Percentiles rank a stretch among this genome's conserved stretches.
Evolutionary conservation across 2,329 filamentous ascomycete genomes (phyloP).

Genomic region (Cytospora schulzeri): DNA sequence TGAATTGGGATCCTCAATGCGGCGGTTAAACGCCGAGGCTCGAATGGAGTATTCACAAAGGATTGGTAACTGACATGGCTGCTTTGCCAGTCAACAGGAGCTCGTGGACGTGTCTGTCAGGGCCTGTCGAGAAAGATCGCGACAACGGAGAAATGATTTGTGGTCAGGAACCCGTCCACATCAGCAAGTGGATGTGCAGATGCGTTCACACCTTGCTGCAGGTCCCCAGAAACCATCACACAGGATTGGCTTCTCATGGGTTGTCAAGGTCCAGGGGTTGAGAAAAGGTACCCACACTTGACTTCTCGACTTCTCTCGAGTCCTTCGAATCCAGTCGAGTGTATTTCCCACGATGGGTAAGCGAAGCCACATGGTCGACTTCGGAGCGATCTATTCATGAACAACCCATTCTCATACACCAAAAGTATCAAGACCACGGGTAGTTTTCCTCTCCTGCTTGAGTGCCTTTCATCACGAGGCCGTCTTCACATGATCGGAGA

Average conservation of each 20-base stretch:
- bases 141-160: slow-evolving; percentile 25
- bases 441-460: not conserved
- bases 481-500: not conserved
- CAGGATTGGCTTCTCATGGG: slow-evolving; percentile 10
- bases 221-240: slow-evolving; percentile 15
- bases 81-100: slow-evolving; percentile 12
- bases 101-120: slow-evolving; percentile 11
- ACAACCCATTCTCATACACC: not conserved
- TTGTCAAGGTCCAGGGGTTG: slow-evolving; percentile 7
- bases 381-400: too few species aligned
- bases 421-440: not conserved
- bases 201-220: slow-evolving; percentile 17
- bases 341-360: not conserved
- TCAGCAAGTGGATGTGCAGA: slow-evolving; percentile 4
- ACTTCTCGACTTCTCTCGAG: not conserved
- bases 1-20: slow-evolving; percentile 8
- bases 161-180: slow-evolving; percentile 7
- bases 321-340: not conserved
- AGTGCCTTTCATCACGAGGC: not conserved
- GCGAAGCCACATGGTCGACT: not conserved
- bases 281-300: not conserved
- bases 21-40: slow-evolving; percentile 5
- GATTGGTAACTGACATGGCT: slow-evolving; percentile 21
- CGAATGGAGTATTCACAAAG: slow-evolving; percentile 11
- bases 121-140: slow-evolving; percentile 20